Conservation (phyloP, 2,329 filamentous ascomycete genomes). For the Exophiala aquamarina region DNA sequence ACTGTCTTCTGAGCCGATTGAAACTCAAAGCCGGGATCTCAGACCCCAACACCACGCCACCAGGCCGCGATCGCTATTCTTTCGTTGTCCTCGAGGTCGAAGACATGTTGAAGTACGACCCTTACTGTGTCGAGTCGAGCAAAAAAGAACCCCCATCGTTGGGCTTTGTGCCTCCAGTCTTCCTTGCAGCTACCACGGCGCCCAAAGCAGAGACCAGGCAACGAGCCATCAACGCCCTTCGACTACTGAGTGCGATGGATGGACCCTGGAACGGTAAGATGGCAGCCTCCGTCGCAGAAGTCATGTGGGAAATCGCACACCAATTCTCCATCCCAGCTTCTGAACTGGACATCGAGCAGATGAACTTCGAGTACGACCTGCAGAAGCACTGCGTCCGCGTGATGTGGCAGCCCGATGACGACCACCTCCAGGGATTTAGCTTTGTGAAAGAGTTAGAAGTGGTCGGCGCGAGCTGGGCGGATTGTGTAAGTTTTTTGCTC, state of each 20-base stretch:
- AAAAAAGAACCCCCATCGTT: conserved; percentile 2
- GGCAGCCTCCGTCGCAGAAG: conserved; percentile 15
- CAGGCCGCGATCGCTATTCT: conserved; percentile 7
- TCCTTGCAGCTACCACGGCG: conserved; percentile 10
- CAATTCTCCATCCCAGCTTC: background rate
- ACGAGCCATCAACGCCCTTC: conserved; percentile 11
- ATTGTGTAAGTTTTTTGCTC: background rate
- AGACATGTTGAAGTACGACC: conserved; percentile 13
- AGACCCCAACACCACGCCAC: background rate
- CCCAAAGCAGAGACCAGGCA: conserved; percentile 6
- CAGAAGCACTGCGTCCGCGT: background rate
- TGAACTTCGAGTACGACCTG: conserved; percentile 8
- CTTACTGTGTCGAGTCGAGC: conserved; percentile 1
- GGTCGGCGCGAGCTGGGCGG: background rate
- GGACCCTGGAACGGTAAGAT: conserved; percentile 14
- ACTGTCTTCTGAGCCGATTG: conserved; percentile 13
- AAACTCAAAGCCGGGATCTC: conserved; percentile 3
- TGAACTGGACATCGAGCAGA: conserved; percentile 6
- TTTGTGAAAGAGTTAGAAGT: conserved; percentile 1
- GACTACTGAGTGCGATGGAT: conserved; percentile 11
- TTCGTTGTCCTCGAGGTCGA: conserved; percentile 18
- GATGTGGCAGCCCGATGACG: conserved; percentile 10
- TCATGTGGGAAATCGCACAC: conserved; percentile 11
- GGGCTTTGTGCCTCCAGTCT: conserved; percentile 17
- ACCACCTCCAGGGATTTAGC: background rate